Conservation (phyloP, 176 grass and related monocot genomes). For the Tillandsia leiboldiana region DNA sequence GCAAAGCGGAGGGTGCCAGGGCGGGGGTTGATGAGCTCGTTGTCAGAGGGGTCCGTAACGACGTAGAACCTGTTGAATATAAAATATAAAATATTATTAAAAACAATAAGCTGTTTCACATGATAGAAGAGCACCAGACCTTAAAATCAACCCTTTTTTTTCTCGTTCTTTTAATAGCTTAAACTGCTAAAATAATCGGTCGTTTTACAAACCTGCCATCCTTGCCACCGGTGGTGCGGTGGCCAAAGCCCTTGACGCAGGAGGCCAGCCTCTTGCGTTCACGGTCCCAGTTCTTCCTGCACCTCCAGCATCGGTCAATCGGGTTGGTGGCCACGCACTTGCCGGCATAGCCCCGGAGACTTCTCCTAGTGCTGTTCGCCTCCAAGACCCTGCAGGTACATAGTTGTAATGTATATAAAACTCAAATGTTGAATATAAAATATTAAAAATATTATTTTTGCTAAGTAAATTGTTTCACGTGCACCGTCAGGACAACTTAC, state of each 20-base stretch:
- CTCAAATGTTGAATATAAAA: not conserved
- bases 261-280: conserved; percentile 40
- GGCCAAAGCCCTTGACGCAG: conserved; percentile 47
- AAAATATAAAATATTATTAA: too few relatives aligned
- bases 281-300: conserved; percentile 35
- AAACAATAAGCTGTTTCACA: too few relatives aligned
- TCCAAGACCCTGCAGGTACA: not conserved
- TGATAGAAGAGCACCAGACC: too few relatives aligned
- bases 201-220: not conserved
- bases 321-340: conserved; percentile 56
- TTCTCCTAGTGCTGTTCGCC: conserved; percentile 21
- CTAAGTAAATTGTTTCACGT: not conserved
- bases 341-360: conserved; percentile 3
- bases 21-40: conserved; percentile 17
- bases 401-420: not conserved
- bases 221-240: conserved; percentile 19
- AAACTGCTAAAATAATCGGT: too few relatives aligned
- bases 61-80: conserved; percentile 18
- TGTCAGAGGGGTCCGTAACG: conserved; percentile 46
- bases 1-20: conserved; percentile 45
- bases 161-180: too few relatives aligned
- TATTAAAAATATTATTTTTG: too few relatives aligned
- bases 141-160: too few relatives aligned
- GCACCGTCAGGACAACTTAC: not conserved
- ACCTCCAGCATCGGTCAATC: conserved; percentile 73